phyloP scores from a whole-genome alignment of 2,329 filamentous ascomycete genomes.

The Venturia asperata region DNA sequence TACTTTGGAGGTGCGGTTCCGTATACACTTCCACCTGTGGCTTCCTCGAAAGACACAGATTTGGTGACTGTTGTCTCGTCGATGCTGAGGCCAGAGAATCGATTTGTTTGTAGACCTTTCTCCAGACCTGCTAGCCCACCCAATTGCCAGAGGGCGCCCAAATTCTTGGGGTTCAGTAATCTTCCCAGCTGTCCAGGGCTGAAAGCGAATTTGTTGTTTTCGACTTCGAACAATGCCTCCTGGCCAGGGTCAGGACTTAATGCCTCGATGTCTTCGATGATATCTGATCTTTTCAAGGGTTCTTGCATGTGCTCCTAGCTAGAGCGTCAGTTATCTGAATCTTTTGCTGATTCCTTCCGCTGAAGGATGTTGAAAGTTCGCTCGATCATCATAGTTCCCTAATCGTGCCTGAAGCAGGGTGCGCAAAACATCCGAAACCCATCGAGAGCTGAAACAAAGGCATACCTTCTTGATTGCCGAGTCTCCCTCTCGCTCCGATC shows the following conservation, averaged over 20 bases:
- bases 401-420: neutral
- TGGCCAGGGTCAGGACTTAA: constrained; percentile 28
- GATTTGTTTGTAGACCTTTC: constrained; percentile 44
- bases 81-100: constrained; percentile 42
- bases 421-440: neutral
- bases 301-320: neutral
- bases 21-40: constrained; percentile 4
- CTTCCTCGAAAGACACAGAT: constrained; percentile 1
- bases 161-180: constrained; percentile 45
- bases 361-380: neutral
- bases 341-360: neutral
- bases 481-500: neutral
- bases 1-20: neutral
- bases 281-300: neutral
- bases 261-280: constrained; percentile 23
- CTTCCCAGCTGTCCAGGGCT: constrained; percentile 48
- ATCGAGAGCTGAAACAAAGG: neutral
- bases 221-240: constrained; percentile 26
- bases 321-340: neutral
- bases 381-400: neutral
- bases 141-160: constrained; percentile 44
- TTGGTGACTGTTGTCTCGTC: constrained; percentile 35
- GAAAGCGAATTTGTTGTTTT: constrained; percentile 48
- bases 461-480: neutral
- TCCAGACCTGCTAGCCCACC: constrained; percentile 50